Conservation (phyloP, 768 basidiomycete genomes). For the Boletellus emodensis region DNA sequence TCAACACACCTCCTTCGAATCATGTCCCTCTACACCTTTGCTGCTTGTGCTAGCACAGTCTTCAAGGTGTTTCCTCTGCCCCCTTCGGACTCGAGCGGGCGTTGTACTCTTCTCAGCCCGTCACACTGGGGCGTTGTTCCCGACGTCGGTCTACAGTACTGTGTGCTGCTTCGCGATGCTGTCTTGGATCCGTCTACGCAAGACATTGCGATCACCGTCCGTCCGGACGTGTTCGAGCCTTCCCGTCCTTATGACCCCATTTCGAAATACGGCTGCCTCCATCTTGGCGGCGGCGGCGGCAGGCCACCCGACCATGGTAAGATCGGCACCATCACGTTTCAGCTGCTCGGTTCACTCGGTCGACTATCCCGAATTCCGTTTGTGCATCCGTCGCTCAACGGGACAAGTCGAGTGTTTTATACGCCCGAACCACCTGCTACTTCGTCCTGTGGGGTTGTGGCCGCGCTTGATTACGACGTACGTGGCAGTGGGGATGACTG, state of each 20-base stretch:
- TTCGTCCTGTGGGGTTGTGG: neutral
- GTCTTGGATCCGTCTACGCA: slow-evolving; percentile 1
- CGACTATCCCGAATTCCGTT: neutral
- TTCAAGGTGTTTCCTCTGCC: slow-evolving; percentile 15
- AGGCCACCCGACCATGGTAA: neutral
- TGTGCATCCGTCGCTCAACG: slow-evolving; percentile 9
- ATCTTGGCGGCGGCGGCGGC: neutral
- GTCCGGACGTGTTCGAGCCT: neutral
- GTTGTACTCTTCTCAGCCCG: neutral
- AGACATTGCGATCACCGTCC: slow-evolving; percentile 11
- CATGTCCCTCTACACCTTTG: neutral
- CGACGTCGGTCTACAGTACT: neutral
- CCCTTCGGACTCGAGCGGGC: neutral
- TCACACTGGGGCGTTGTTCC: slow-evolving; percentile 14
- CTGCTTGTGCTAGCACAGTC: slow-evolving; percentile 5
- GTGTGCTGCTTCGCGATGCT: slow-evolving; percentile 12
- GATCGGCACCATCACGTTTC: slow-evolving; percentile 12
- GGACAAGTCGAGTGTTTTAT: slow-evolving; percentile 8
- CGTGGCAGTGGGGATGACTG: neutral
- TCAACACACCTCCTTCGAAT: slow-evolving; percentile 20
- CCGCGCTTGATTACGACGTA: slow-evolving; percentile 14
- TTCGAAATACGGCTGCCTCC: slow-evolving; percentile 7
- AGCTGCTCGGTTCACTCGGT: neutral
- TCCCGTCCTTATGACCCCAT: neutral
- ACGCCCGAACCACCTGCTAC: too few relatives aligned